Evolutionary conservation across 2,329 filamentous ascomycete species (phyloP).

Genomic region (Aspergillus pseudoglaucus): DNA sequence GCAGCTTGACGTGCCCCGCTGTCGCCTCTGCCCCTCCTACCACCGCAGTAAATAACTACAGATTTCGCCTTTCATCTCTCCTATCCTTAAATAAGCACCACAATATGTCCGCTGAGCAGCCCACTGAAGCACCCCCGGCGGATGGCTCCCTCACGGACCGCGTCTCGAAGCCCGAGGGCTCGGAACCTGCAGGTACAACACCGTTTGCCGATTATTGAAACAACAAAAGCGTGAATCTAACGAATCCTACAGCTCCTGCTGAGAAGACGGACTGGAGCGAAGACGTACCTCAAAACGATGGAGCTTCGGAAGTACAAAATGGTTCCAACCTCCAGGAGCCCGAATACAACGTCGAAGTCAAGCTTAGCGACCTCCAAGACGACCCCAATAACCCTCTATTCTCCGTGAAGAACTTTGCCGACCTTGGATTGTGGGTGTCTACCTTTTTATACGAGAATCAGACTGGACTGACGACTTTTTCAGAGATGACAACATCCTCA

Average conservation of each 20-base stretch:
- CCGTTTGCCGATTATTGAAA: not conserved
- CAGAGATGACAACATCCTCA: constrained; percentile 60
- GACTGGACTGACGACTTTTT: constrained; percentile 4
- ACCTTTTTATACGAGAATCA: not conserved
- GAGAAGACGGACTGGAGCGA: constrained; percentile 10
- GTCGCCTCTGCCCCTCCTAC: constrained; percentile 1
- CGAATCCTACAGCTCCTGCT: constrained; percentile 7
- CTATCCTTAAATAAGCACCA: not conserved
- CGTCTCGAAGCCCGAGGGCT: constrained; percentile 38
- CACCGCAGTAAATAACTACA: not conserved
- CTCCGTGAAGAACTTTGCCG: constrained; percentile 75
- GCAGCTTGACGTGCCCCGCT: constrained; percentile 4
- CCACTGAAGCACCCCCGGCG: constrained; percentile 18
- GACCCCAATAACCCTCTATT: constrained; percentile 82
- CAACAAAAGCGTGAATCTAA: not conserved
- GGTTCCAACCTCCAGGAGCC: constrained; percentile 60
- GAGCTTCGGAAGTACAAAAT: constrained; percentile 28
- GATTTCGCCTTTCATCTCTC: not conserved
- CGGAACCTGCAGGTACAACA: constrained; percentile 24
- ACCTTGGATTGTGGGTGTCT: constrained; percentile 69
- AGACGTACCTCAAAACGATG: constrained; percentile 24
- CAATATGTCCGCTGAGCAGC: constrained; percentile 34
- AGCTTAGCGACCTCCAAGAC: constrained; percentile 79
- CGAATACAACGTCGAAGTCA: constrained; percentile 84
- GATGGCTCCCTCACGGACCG: constrained; percentile 43